Evolutionary conservation across 2,329 filamentous ascomycete genomes (phyloP), one percentile per base, ranked within the genome.

Genomic region (Scedosporium boydii): DNA sequence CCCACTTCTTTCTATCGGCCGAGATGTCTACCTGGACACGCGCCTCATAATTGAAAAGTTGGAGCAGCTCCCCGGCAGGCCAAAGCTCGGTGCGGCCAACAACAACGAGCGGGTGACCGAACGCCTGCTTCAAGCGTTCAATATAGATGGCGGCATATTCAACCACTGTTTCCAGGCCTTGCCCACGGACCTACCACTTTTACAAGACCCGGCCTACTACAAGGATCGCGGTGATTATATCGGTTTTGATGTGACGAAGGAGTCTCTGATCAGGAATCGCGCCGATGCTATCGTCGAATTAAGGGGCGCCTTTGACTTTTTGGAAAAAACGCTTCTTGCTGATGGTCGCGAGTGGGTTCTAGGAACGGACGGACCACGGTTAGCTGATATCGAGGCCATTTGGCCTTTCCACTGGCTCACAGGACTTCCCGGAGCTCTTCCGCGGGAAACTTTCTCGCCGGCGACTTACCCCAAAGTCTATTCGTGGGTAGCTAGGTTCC

Each of bases 391-490:
- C 64, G 85, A 91, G 74, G 84, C 82, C 53, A 74, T 88, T 12
- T 90, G 85, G 86, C 79, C 82, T 0, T 80, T 91, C 66, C 81
- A 87, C 71, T 91, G 88, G 88, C 72, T 90, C 1, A 70, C 73
- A 2, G 74, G 73, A 10, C 75, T 89, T 57, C 80, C 80, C 12
- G 80, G 80, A 4, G 81, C 82, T 14, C 76, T 89, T 57, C 80
- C 83, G 3, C 63, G 74, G 58, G 76, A 80, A 21, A 67, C 78
- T 6, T 79, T 90, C 65, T 81, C 81, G 2, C 69, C 75, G 14
- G 70, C 72, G 18, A 74, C 73, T 46, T 89, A 83, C 67, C 88
- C 87, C 0, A 80, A 76, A 63, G 81, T 85, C 0, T 87, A 83
- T 69, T 80, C 81, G 1, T 91, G 87, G 86, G 78, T 89, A 18